Base-by-base conservation (phyloP, 2,329 filamentous ascomycete species). In the Stenocarpella maydis region DNA sequence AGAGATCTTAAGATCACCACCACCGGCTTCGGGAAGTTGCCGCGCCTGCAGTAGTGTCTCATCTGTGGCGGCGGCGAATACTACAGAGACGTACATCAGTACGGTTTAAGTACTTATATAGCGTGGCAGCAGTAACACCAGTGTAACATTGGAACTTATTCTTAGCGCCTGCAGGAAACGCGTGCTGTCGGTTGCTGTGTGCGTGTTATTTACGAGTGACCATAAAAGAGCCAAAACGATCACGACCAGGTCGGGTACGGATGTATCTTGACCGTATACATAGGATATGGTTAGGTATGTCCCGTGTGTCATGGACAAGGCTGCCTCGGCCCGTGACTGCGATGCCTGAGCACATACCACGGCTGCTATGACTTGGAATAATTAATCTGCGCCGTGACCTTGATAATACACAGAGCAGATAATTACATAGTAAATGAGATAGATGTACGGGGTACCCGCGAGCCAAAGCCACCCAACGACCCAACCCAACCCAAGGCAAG, bases 41-140 rank as follows among this genome's bases (percentile, higher is more conserved):
- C 65, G 64, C 55, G 64, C 39, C 47, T 66, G 64, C 50, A 55
- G 50, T 63, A 63, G 58, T 63, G 58, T 37, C 58, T 12, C 39
- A 47, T 24, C 53, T 21, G 55, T 28, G 55, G 55, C 41, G 55
- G 55, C 55, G 55, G 55, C 39, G 41, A 49, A 37, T 63, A 49
- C 37, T 58, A 34, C 4, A 58, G 28, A n/a, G 21, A 26, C 37
- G 8, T 52, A 8, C 26, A 37, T 41, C 37, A 19, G 12, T 7
- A 26, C 49, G 28, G 28, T 7, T n/a, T n/a, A 52, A 52, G 49
- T 26, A 28, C 31, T 2, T 17, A 37, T 41, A 26, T 41, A 26
- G 34, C 37, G 19, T 8, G 21, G 26, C 49, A 52, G n/a, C 9
- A 31, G 49, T 26, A 31, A 19, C 53, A 41, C 53, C 49, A 52